Base-by-base conservation (phyloP, 2,329 filamentous ascomycete species). In the Cladosporium sp. region DNA sequence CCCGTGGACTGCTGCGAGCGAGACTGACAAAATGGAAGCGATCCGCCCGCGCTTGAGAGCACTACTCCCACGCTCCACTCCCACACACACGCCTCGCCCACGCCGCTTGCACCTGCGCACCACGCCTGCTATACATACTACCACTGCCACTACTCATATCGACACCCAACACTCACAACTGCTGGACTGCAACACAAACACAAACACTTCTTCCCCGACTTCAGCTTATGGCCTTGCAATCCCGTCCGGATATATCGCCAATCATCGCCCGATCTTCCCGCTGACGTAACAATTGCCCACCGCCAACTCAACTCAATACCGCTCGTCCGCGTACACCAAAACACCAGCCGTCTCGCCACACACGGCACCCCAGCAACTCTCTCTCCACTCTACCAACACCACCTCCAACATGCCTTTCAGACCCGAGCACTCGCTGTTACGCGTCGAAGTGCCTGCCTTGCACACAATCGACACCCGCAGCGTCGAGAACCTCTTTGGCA, bases 391-490 rank as follows among this genome's bases (percentile, higher is more conserved):
- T 6, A 23, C 21, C 16, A 28, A 21, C 36, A n/a, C 26, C 49
- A 36, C 30, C 48, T 1, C 59, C 74, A 81, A 69, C 46, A 98
- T 98, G 94, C 92, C 92, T 81, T 88, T 91, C 76, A 86, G 87
- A 80, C 85, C 96, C 79, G 88, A 91, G 79, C 89, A 90, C 67
- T 91, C 94, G 75, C 91, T 98, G 77, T 85, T 98, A 76, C 93
- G 92, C 68, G 91, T 98, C 78, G 93, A 97, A 82, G 89, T 92
- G 70, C 91, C 90, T 76, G 90, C 94, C 72, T 93, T 99, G 78
- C 91, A 95, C 83, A 92, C 96, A 78, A 92, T 98, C 75, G 93
- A 98, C 80, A 97, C 94, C 1, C 86, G 90, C 71, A 96, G 96
- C 78, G 89, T 92, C 30, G 92, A 96, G 80, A 96, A 93, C 76